Percentiles rank a stretch among this genome's conserved stretches.
Evolutionary conservation across 2,329 filamentous ascomycete genomes (phyloP).

Genomic region (Beauveria sp.): DNA sequence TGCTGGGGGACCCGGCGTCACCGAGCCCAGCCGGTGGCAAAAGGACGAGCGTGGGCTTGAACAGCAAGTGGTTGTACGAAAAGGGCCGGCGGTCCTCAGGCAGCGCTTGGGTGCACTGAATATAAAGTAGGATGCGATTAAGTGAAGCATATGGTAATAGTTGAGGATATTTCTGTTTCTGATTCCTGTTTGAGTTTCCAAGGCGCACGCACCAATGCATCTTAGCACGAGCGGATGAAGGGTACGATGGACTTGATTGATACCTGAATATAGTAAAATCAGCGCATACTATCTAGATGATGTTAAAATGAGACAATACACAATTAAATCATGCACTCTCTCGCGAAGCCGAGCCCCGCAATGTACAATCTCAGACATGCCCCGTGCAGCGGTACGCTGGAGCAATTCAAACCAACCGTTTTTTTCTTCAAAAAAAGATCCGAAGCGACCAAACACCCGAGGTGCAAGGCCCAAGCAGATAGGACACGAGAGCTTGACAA

Average conservation of each 20-base stretch:
- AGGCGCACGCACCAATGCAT: not conserved
- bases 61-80: conserved; percentile 94
- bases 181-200: not conserved
- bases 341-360: not conserved
- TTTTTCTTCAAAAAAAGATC: not conserved
- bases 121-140: not conserved
- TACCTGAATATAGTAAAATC: not conserved
- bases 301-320: not conserved
- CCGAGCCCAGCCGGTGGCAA: conserved; percentile 60
- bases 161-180: not conserved
- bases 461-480: not conserved
- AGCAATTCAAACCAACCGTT: not conserved
- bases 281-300: conserved; percentile 4
- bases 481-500: not conserved
- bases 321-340: not conserved
- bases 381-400: not conserved
- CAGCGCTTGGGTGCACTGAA: conserved; percentile 32
- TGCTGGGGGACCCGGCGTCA: conserved; percentile 54
- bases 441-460: not conserved
- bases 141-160: not conserved
- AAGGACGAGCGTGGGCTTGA: conserved; percentile 68
- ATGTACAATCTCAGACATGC: not conserved
- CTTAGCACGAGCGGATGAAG: not conserved
- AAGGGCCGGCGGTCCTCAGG: conserved; percentile 55
- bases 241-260: not conserved